Base-by-base conservation (phyloP, 2,329 filamentous ascomycete species). In the Dactylellina haptotyla region DNA sequence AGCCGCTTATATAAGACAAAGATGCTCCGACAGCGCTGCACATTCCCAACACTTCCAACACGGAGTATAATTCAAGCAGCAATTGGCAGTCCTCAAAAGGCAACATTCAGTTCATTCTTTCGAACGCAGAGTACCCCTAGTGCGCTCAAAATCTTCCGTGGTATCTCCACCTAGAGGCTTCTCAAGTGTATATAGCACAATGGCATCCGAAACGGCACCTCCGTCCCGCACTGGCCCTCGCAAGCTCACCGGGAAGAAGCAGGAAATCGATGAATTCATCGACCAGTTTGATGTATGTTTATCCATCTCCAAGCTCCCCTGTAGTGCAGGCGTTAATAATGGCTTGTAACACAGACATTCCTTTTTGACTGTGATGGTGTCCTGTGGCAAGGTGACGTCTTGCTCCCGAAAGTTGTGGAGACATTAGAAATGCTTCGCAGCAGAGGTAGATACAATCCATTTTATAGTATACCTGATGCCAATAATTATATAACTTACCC, bases 301-400 rank as follows among this genome's bases (percentile, higher is more conserved):
- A 1, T 5, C 25, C 18, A 10, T 30, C 37, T 37, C 51, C 30
- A 12, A 14, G 18, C 37, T 32, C 41, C 3, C 41, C 3, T 12
- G 45, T 54, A 61, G 67, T 9, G 18, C 10, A 43, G 45, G 50
- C 32, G 32, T 34, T 6, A 6, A 8, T 41, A 26, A 43, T 16
- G 32, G 8, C 37, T 10, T 9, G 51, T 12, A 54, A 50, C 71
- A 67, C 77, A 96, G 92, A 88, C 91, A 34, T 98, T 99, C 80
- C 84, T 99, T 10, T 92, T 99, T 79, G 95, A 99, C 81, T 99
- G 95, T 83, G 95, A 99, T 87, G 95, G 94, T 80, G 95, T 99
- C 37, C 84, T 99, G 72, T 99, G 95, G 95, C 97, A 93, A 14
- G 95, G 95, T 54, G 92, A 97, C 79, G 89, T 94, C 80, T 84